These are phyloP conservation scores for Globisporangium camurandrum DNA, from an alignment of 352 stramenopile genomes.

Conservation along the genomic window DNA sequence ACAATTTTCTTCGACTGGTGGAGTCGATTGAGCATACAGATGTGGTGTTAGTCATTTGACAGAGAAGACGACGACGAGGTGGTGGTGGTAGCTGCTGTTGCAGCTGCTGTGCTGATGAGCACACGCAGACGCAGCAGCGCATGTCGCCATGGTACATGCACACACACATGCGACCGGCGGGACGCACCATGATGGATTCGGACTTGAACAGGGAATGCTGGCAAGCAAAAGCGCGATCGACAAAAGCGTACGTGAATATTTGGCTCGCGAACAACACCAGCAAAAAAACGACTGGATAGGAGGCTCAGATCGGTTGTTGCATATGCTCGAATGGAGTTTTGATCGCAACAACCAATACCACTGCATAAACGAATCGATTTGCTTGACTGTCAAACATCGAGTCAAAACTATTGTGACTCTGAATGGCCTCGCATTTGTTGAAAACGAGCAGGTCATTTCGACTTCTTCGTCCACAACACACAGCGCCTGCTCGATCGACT, in stretches of 20 bases:
- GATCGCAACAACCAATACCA: not conserved
- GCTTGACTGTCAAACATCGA: no score
- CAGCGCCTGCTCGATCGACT: not conserved
- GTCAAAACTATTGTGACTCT: no score
- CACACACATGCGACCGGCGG: not conserved
- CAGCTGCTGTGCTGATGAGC: not conserved
- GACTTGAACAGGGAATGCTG: constrained; percentile 79
- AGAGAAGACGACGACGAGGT: not conserved
- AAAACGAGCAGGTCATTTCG: not conserved
- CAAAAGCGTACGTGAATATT: not conserved
- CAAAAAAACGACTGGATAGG: not conserved
- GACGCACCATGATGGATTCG: constrained; percentile 84
- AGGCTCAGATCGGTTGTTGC: no score
- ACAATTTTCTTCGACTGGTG: constrained; percentile 77
- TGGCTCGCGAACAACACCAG: not conserved
- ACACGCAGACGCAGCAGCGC: not conserved
- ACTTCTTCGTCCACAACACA: not conserved
- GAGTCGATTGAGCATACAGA: not conserved
- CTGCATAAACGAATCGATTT: no score
- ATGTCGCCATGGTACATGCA: not conserved
- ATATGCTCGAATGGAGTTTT: not conserved
- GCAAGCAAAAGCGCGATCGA: constrained; percentile 4
- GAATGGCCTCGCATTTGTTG: not conserved
- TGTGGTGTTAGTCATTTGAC: not conserved
- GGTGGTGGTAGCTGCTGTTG: not conserved